Evolutionary conservation across 805 yeast genomes (phyloP), one percentile per base, ranked within the genome.

Genomic region (Phaffomyces opuntiae): DNA sequence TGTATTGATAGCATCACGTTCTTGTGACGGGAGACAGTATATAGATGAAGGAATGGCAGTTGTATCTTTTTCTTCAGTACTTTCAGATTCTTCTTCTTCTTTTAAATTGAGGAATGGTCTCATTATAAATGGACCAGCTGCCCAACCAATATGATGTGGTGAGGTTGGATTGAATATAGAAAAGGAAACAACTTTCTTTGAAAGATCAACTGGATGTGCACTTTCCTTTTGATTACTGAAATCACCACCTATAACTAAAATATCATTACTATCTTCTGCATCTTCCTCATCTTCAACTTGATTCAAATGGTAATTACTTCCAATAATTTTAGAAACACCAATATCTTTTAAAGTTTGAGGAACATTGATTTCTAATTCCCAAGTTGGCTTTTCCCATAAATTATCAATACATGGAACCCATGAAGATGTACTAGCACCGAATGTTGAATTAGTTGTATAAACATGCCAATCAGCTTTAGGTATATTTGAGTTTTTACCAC

Each of bases 401-500:
- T 83, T 86, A 52, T 93, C 97, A 7, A 93, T 74, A 60, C 99
- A 93, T 0, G 99, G 99, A 41, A 93, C 85, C 99, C 99, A 93
- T n/a, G 89, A 83, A 3, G 96, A 87, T 0, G 98, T 86, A 14
- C 93, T 78, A 4, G 84, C 73, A 16, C 88, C 87, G 39, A 82
- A 65, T 27, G 87, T 89, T 5, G 87, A 73, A 57, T 91, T 90
- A 2, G 78, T 72, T 0, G 98, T 91, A 63, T 85, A 89, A 2
- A 87, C 95, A 57, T 83, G 93, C 95, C 96, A 88, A 40, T 67
- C 65, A 33, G 47, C 72, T 61, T 50, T 71, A 26, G 57, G 56
- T 17, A 64, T 44, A 8, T 53, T 69, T 2, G 81, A 68, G 40
- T 73, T 69, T 11, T 64, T 61, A 11, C 81, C 80, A 14, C 87